Conservation (phyloP, 2,329 filamentous ascomycete genomes). For the Gnomoniopsis smithogilvyi region DNA sequence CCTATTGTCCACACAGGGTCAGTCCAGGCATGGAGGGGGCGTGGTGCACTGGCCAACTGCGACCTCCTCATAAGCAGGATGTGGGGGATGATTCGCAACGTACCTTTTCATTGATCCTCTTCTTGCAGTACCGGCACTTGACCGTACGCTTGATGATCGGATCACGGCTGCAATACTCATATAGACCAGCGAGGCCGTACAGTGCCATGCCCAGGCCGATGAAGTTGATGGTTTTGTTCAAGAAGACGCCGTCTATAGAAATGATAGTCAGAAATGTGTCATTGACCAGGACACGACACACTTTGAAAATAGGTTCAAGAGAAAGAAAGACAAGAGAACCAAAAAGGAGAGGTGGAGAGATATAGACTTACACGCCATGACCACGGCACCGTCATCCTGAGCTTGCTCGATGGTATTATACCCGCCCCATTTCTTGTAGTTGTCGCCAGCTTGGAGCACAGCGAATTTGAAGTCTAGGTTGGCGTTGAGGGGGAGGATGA, state of each 20-base stretch:
- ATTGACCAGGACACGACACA: too few species aligned
- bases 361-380: constrained; percentile 49
- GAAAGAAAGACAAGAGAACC: neutral
- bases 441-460: constrained; percentile 56
- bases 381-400: constrained; percentile 66
- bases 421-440: constrained; percentile 46
- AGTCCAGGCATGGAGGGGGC: neutral
- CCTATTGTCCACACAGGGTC: constrained; percentile 25
- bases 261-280: too few species aligned
- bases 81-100: constrained; percentile 17
- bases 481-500: constrained; percentile 65
- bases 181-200: constrained; percentile 61
- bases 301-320: neutral
- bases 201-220: constrained; percentile 61
- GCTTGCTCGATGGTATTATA: constrained; percentile 72
- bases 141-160: constrained; percentile 68
- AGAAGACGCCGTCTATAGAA: constrained; percentile 44
- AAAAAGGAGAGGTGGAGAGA: neutral
- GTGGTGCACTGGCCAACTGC: neutral
- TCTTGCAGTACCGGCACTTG: constrained; percentile 66
- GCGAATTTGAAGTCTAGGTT: constrained; percentile 76
- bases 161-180: constrained; percentile 59
- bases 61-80: neutral
- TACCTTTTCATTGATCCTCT: constrained; percentile 62
- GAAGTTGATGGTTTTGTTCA: constrained; percentile 65